Percentiles rank a stretch among this genome's conserved stretches.
Conservation (phyloP, 2,329 filamentous ascomycete genomes). For the Phaeosphaeria sp. region DNA sequence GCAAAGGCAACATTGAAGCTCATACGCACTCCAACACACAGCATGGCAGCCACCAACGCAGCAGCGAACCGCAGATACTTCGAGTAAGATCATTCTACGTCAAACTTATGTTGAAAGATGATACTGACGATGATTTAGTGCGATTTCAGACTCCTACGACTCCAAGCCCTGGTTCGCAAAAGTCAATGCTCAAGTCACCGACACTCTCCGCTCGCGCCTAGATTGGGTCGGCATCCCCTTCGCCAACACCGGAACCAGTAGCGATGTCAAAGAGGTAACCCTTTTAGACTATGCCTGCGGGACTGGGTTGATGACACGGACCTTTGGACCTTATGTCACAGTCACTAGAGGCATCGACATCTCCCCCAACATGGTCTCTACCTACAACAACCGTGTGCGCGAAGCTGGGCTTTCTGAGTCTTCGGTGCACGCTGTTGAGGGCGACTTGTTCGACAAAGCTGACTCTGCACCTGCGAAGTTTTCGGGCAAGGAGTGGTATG, state of each 20-base stretch:
- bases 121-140: slow-evolving; percentile 43
- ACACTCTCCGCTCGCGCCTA: slow-evolving; percentile 60
- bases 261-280: slow-evolving; percentile 50
- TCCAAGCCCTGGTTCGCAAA: slow-evolving; percentile 59
- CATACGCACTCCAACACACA: slow-evolving; percentile 3
- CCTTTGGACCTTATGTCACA: slow-evolving; percentile 67
- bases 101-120: background rate
- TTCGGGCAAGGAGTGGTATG: slow-evolving; percentile 35
- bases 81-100: slow-evolving; percentile 28
- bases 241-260: slow-evolving; percentile 42
- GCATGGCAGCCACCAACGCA: slow-evolving; percentile 32
- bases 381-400: slow-evolving; percentile 67
- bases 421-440: slow-evolving; percentile 34
- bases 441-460: slow-evolving; percentile 45
- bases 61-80: slow-evolving; percentile 47
- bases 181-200: slow-evolving; percentile 60
- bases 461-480: slow-evolving; percentile 30
- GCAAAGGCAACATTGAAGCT: background rate
- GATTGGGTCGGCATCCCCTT: slow-evolving; percentile 70
- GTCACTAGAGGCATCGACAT: slow-evolving; percentile 73
- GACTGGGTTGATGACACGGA: slow-evolving; percentile 68
- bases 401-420: slow-evolving; percentile 19
- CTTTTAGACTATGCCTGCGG: slow-evolving; percentile 81
- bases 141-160: slow-evolving; percentile 64
- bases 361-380: slow-evolving; percentile 71